Evolutionary conservation across 768 basidiomycete species (phyloP), one percentile per base, ranked within the genome.

Genomic region (Psilocybe cyanescens): DNA sequence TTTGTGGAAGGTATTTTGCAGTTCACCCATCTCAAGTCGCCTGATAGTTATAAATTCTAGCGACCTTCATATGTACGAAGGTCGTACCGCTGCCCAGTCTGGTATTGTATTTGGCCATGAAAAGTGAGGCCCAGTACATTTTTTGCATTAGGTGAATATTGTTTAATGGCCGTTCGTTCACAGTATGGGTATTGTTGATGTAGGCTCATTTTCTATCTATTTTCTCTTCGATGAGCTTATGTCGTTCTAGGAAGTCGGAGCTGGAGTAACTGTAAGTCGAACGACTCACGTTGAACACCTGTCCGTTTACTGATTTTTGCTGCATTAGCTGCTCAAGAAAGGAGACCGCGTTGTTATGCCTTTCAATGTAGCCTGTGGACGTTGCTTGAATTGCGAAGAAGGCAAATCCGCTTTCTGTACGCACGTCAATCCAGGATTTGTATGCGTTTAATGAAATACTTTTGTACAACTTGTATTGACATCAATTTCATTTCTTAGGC

Each of bases 271-370:
- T 0, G 81, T 81, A 51, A 60, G 77, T 64, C 8, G 12, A 17
- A 49, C 28, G n/a, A 28, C 14, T 29, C 16, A 31, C 39, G 16
- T n/a, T 55, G 11, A n/a, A 17, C 14, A 49, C 16, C 28, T 31
- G 16, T 24, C 2, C 35, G 52, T 50, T 62, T 53, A 29, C 44
- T 35, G 8, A 41, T 16, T 29, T 37, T 35, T 44, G 37, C 16
- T 30, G 1, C 19, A 17, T 8, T 55, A 82, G 81, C 74, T 82
- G 8, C 67, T 86, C 46, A 81, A 84, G 72, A 80, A 81, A 61
- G 85, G 84, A 12, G 85, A 86, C 65, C 78, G 85, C 31, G 83
- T 86, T n/a, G 83, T 86, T 24, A 81, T 85, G 78, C 85, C 83
- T 1, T 85, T 85, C 75, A 85, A 85, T 59, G 84, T 86, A 31